Percentiles rank a stretch among this genome's conserved stretches.
Conservation (phyloP, 2,329 filamentous ascomycete species). For the Alternaria arborescens region DNA sequence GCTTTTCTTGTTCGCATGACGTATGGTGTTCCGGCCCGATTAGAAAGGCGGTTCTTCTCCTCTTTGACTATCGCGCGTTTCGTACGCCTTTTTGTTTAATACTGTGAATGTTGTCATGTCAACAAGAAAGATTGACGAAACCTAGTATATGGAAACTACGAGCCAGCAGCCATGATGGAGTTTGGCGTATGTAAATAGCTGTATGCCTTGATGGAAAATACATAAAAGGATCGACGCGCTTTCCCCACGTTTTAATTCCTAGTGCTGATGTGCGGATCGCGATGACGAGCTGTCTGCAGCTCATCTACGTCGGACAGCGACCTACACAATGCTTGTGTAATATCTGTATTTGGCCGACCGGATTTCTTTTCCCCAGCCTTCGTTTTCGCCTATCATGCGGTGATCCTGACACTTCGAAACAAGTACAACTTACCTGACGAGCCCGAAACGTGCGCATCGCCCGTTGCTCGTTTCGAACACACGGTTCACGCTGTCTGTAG, state of each 20-base stretch:
- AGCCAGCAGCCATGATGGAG: conserved; percentile 3
- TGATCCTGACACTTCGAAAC: conserved; percentile 4
- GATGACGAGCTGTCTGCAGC: not conserved
- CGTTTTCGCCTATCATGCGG: not conserved
- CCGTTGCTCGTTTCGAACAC: conserved; percentile 3
- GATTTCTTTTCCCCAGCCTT: not conserved
- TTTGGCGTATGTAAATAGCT: conserved; percentile 3
- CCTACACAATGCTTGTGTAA: not conserved
- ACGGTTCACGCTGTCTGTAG: not conserved
- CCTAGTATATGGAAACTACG: not conserved
- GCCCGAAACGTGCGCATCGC: not conserved
- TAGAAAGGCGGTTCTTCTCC: conserved; percentile 10
- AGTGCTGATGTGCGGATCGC: not conserved
- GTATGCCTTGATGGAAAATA: not conserved
- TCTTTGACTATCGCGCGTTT: conserved; percentile 1
- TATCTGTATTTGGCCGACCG: not conserved
- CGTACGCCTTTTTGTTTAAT: conserved; percentile 5
- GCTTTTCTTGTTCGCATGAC: conserved; percentile 13
- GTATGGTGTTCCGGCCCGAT: conserved; percentile 6
- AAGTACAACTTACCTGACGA: not conserved
- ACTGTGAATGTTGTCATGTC: conserved; percentile 2
- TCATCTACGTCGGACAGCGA: not conserved
- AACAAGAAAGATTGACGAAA: not conserved
- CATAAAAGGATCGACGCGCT: not conserved
- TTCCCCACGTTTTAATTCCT: conserved; percentile 1